Evolutionary conservation across 1,139 yeast species (phyloP).

Genomic region (Candida tunisiensis): DNA sequence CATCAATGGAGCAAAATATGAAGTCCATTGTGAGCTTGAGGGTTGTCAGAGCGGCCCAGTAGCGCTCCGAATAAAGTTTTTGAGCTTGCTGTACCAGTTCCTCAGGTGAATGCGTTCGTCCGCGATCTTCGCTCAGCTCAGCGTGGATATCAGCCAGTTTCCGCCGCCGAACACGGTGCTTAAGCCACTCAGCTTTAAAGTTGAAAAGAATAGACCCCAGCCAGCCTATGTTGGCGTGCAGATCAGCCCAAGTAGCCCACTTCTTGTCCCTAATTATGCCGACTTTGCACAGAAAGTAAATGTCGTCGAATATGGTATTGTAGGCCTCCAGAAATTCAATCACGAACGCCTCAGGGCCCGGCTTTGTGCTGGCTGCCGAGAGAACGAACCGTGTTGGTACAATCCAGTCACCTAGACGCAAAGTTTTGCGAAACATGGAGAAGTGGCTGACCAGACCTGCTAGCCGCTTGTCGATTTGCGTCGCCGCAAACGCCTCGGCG

Average conservation of each 20-base stretch:
- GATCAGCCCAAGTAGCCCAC: conserved; percentile 5
- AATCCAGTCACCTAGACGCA: conserved; percentile 18
- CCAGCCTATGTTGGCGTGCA: conserved; percentile 14
- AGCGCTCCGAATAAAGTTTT: not conserved
- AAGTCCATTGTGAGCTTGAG: conserved; percentile 12
- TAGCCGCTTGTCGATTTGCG: conserved; percentile 4
- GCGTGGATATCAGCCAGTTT: conserved; percentile 1
- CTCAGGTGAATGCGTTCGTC: too few relatives aligned
- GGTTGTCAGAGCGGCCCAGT: conserved; percentile 5
- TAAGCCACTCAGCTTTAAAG: conserved; percentile 6
- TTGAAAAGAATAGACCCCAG: conserved; percentile 10
- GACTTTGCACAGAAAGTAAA: conserved; percentile 13
- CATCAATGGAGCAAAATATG: conserved; percentile 13
- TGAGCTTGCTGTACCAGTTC: conserved; percentile 1
- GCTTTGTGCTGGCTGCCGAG: too few relatives aligned
- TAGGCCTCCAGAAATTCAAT: conserved; percentile 10
- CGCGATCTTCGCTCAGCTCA: too few relatives aligned
- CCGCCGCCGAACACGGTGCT: conserved; percentile 3
- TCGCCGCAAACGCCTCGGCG: conserved; percentile 2
- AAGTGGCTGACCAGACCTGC: conserved; percentile 10
- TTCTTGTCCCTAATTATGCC: conserved; percentile 10
- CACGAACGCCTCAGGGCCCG: not conserved
- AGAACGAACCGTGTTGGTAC: conserved; percentile 3
- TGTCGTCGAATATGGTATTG: conserved; percentile 16
- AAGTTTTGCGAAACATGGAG: conserved; percentile 16